These are phyloP conservation scores for Nakazawaea populi DNA, from an alignment of 805 yeast species.

Conservation along the genomic window DNA sequence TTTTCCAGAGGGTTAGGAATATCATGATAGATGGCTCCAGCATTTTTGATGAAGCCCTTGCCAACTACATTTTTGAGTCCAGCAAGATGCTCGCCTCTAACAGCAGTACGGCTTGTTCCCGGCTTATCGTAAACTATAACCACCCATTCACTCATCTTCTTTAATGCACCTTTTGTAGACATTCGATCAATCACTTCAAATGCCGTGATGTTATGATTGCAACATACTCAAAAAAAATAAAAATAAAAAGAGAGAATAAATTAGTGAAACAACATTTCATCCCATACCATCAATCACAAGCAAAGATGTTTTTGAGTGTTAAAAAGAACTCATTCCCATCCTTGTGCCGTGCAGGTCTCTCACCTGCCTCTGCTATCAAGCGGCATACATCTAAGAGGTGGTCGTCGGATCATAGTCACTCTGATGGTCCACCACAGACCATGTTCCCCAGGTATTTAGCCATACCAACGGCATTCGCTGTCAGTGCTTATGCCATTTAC, in stretches of 20 bases:
- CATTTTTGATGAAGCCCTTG: conserved; percentile 39
- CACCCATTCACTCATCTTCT: conserved; percentile 54
- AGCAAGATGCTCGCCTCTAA: conserved; percentile 49
- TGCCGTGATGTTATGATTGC: too few relatives aligned
- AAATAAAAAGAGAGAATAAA: not conserved
- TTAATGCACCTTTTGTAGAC: conserved; percentile 15
- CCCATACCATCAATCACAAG: too few relatives aligned
- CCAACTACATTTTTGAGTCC: conserved; percentile 37
- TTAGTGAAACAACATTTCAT: too few relatives aligned
- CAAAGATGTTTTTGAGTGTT: too few relatives aligned
- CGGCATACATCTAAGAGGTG: conserved; percentile 4
- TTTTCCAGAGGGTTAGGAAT: conserved; percentile 30
- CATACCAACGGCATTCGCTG: conserved; percentile 14
- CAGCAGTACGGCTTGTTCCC: conserved; percentile 33
- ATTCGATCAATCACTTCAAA: not conserved
- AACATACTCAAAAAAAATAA: not conserved
- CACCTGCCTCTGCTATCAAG: not conserved
- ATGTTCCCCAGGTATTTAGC: conserved; percentile 21
- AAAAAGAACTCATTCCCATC: too few relatives aligned
- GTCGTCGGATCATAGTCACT: conserved; percentile 14
- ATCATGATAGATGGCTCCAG: conserved; percentile 47
- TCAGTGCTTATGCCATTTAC: conserved; percentile 35
- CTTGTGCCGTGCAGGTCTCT: too few relatives aligned
- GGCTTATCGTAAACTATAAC: conserved; percentile 70
- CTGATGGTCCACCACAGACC: conserved; percentile 21